Evolutionary conservation across 2,329 filamentous ascomycete species (phyloP).

Genomic region (Ophiostoma ulmi): DNA sequence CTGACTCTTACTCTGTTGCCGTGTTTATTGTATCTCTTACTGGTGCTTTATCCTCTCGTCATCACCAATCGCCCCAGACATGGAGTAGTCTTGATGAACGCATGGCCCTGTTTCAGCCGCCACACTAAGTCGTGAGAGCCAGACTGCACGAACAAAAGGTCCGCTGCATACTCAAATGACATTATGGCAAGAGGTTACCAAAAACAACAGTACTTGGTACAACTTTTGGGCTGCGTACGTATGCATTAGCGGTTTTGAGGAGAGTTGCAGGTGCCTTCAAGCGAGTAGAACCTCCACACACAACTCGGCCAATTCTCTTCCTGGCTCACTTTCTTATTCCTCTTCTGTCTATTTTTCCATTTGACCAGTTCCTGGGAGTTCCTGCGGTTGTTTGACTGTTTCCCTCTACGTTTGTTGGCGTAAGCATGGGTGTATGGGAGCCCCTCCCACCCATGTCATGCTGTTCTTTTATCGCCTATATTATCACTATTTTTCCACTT

Average conservation of each 20-base stretch:
- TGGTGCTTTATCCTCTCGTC: background rate
- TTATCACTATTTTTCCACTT: background rate
- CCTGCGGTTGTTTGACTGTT: conserved; percentile 7
- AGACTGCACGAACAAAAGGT: conserved; percentile 16
- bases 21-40: background rate
- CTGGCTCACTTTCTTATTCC: background rate
- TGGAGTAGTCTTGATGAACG: background rate
- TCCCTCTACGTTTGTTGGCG: background rate
- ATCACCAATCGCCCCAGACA: conserved; percentile 2
- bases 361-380: conserved; percentile 9
- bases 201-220: conserved; percentile 8
- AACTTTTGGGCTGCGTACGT: conserved; percentile 11
- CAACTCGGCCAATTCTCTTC: background rate
- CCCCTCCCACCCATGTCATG: conserved; percentile 8
- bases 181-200: conserved; percentile 10
- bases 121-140: background rate
- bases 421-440: conserved; percentile 10
- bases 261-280: background rate
- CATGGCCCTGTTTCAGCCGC: conserved; percentile 7
- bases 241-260: conserved; percentile 14
- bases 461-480: background rate
- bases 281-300: background rate
- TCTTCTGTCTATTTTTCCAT: background rate
- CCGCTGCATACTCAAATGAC: conserved; percentile 7
- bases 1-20: no score